A percentile compares a stretch with the other conserved stretches of the same genome.
phyloP scores from a whole-genome alignment of 1,284 basidiomycete genomes.

The Cutaneotrichosporon dermatis region DNA sequence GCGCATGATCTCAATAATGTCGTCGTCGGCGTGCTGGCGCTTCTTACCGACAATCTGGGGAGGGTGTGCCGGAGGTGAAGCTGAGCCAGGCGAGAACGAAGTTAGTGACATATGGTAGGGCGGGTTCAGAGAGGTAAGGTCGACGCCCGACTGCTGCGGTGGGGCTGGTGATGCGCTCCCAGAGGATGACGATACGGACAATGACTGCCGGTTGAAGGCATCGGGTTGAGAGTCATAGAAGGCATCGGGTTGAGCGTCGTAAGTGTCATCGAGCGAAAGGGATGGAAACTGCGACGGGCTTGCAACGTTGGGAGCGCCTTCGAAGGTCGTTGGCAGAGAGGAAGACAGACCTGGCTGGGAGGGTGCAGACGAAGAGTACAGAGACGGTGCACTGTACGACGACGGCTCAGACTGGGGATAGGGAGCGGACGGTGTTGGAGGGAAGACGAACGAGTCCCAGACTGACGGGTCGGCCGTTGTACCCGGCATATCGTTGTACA shows the following conservation, averaged over 20 bases:
- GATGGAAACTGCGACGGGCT: too few species aligned
- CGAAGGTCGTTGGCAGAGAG: too few species aligned
- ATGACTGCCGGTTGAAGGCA: too few species aligned
- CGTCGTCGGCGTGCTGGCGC: slow-evolving; percentile 10
- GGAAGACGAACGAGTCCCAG: neutral
- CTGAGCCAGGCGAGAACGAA: too few species aligned
- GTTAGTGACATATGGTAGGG: neutral
- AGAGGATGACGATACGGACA: too few species aligned
- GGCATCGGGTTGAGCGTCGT: too few species aligned
- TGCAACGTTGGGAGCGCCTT: too few species aligned
- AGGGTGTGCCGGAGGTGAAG: neutral
- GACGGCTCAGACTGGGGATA: neutral
- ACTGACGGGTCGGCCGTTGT: neutral
- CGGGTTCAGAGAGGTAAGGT: neutral
- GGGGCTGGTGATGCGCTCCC: too few species aligned
- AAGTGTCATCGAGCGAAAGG: too few species aligned
- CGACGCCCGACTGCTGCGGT: too few species aligned
- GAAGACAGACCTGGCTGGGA: too few species aligned
- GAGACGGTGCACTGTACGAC: neutral
- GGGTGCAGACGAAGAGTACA: neutral
- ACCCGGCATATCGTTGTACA: neutral
- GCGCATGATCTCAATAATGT: slow-evolving; percentile 7
- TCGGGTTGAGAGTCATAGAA: too few species aligned
- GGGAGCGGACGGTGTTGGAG: neutral
- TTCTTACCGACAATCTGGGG: slow-evolving; percentile 7